Conservation (phyloP, 1,284 basidiomycete genomes). For the Ustilago esculenta region DNA sequence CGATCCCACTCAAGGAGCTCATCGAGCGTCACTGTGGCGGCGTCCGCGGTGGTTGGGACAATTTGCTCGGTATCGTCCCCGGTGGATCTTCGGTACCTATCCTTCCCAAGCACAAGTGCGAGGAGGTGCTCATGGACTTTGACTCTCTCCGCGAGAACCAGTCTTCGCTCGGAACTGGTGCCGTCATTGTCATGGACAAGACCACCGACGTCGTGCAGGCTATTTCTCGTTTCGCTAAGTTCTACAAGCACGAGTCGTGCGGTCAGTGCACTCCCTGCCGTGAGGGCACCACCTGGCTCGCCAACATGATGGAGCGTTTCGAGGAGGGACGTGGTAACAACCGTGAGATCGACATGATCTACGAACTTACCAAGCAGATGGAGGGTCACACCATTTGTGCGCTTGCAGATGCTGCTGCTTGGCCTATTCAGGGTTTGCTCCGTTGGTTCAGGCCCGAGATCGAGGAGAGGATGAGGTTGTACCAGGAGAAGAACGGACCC, state of each 20-base stretch:
- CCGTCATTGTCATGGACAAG: conserved; percentile 99
- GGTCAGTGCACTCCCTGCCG: conserved; percentile 97
- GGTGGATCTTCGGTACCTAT: conserved; percentile 97
- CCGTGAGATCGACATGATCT: conserved; percentile 91
- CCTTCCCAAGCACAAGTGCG: conserved; percentile 74
- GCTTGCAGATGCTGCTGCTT: conserved; percentile 94
- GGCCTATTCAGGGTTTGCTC: conserved; percentile 96
- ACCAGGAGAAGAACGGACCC: conserved; percentile 80
- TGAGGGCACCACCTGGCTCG: conserved; percentile 74
- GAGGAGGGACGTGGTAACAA: conserved; percentile 87
- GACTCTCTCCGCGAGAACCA: conserved; percentile 96
- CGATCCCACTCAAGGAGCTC: conserved; percentile 90
- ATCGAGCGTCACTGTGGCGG: conserved; percentile 97
- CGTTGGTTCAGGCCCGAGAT: conserved; percentile 85
- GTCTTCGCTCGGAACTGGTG: conserved; percentile 93
- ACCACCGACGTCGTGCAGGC: conserved; percentile 84
- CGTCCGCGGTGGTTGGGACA: conserved; percentile 93
- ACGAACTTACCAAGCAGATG: conserved; percentile 78
- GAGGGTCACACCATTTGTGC: conserved; percentile 90
- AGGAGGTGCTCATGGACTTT: conserved; percentile 81
- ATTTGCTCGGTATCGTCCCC: conserved; percentile 91
- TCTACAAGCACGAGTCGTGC: conserved; percentile 91
- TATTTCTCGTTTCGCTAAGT: conserved; percentile 85
- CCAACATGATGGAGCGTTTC: conserved; percentile 70
- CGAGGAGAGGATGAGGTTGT: conserved; percentile 83